phyloP scores from a whole-genome alignment of 1,284 basidiomycete species.

The Irpex sp. region DNA sequence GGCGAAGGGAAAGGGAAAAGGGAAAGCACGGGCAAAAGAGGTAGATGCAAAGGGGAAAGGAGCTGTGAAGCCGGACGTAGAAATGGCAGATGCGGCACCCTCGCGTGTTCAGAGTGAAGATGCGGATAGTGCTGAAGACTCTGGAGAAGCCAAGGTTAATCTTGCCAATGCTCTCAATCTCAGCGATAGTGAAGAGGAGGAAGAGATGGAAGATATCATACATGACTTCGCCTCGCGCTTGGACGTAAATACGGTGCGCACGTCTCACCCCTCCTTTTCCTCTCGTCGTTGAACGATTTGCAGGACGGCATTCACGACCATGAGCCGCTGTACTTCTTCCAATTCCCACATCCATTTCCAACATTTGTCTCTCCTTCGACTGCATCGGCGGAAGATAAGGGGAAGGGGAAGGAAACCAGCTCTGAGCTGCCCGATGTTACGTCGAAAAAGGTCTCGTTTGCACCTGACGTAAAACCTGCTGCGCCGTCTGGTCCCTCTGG shows the following conservation, averaged over 20 bases:
- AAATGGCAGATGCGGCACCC: constrained; percentile 15
- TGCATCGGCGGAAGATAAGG: constrained; percentile 19
- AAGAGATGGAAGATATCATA: constrained; percentile 81
- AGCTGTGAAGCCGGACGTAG: constrained; percentile 14
- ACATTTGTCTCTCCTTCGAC: constrained; percentile 46
- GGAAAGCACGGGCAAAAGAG: constrained; percentile 36
- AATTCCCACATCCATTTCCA: constrained; percentile 90
- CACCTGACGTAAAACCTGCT: constrained; percentile 50
- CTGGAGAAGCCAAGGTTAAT: constrained; percentile 40
- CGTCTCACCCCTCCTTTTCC: background rate
- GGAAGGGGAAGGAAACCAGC: constrained; percentile 32
- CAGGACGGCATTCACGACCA: constrained; percentile 49
- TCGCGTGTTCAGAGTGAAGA: constrained; percentile 31
- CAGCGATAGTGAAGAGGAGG: constrained; percentile 83
- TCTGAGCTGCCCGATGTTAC: constrained; percentile 18
- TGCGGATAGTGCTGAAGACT: constrained; percentile 24
- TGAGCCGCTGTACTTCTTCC: constrained; percentile 85
- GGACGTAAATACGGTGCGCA: constrained; percentile 37
- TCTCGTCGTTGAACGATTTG: constrained; percentile 1
- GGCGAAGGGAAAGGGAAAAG: constrained; percentile 35
- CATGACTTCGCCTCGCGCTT: constrained; percentile 68
- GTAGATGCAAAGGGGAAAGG: constrained; percentile 46
- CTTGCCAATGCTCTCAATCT: constrained; percentile 74
- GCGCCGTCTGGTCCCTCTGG: constrained; percentile 20
- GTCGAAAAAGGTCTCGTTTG: constrained; percentile 51